Evolutionary conservation across 768 basidiomycete species (phyloP).

Genomic region (Austroboletus festivus): DNA sequence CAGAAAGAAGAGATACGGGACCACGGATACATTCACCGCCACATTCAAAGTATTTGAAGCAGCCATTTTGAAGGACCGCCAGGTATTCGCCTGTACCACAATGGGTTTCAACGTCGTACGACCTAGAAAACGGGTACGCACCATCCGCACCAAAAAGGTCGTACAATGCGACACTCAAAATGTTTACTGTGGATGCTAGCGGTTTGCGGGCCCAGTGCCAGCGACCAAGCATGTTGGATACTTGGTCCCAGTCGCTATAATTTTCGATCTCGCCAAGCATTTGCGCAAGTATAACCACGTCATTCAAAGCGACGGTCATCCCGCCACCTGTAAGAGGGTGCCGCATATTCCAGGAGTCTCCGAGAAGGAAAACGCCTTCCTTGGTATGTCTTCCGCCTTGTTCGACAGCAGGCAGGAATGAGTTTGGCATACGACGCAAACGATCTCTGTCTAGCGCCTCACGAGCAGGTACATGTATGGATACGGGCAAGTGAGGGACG

Average conservation of each 20-base stretch:
- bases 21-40: conserved; percentile 88
- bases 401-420: conserved; percentile 78
- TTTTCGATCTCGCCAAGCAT: conserved; percentile 49
- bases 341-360: conserved; percentile 99
- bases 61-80: conserved; percentile 69
- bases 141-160: conserved; percentile 94
- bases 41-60: conserved; percentile 95
- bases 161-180: conserved; percentile 89
- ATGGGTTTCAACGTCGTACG: conserved; percentile 1
- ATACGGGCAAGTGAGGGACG: conserved; percentile 75
- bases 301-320: conserved; percentile 94
- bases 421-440: conserved; percentile 91
- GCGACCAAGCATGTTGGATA: conserved; percentile 50
- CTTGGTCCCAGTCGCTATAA: conserved; percentile 47
- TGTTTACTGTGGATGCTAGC: conserved; percentile 83
- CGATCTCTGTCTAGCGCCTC: conserved; percentile 75
- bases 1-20: conserved; percentile 87
- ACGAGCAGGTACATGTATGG: conserved; percentile 63
- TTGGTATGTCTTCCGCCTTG: conserved; percentile 53
- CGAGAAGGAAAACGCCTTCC: conserved; percentile 78
- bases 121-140: conserved; percentile 36
- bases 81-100: conserved; percentile 56
- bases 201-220: conserved; percentile 91
- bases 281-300: conserved; percentile 70
- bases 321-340: conserved; percentile 97